Conservation (phyloP, 1,284 basidiomycete species). For the Trichosporon sp. region DNA sequence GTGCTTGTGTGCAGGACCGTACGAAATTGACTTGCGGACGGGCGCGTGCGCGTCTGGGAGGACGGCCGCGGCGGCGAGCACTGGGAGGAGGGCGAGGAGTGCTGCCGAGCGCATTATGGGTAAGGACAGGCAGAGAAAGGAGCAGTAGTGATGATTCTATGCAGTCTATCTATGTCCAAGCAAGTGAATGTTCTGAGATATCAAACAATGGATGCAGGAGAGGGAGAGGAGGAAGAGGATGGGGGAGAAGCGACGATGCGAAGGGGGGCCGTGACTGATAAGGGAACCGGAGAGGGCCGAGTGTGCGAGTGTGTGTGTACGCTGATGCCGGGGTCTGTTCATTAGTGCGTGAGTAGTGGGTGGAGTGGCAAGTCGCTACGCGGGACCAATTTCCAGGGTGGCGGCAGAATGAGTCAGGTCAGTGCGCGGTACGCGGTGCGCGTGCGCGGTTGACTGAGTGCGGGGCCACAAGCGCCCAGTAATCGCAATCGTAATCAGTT, state of each 20-base stretch:
- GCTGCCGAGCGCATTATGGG: slow-evolving; percentile 39
- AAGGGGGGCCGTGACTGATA: slow-evolving; percentile 5
- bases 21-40: slow-evolving; percentile 67
- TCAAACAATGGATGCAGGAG: too few relatives aligned
- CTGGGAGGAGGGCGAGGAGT: slow-evolving; percentile 44
- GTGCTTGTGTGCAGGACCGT: slow-evolving; percentile 68
- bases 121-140: neutral
- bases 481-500: too few relatives aligned
- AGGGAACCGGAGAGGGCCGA: neutral
- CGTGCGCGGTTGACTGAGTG: too few relatives aligned
- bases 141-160: slow-evolving; percentile 4
- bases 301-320: neutral
- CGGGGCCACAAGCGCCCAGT: too few relatives aligned
- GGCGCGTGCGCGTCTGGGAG: slow-evolving; percentile 6
- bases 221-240: neutral
- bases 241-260: neutral
- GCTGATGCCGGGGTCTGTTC: too few relatives aligned
- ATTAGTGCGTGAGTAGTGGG: neutral
- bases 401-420: too few relatives aligned
- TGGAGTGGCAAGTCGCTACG: slow-evolving; percentile 2
- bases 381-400: neutral
- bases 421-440: too few relatives aligned
- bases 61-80: slow-evolving; percentile 31
- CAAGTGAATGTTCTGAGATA: neutral
- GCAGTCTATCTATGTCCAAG: neutral